phyloP scores from a whole-genome alignment of 2,329 filamentous ascomycete species.

The Pyricularia pennisetigena region DNA sequence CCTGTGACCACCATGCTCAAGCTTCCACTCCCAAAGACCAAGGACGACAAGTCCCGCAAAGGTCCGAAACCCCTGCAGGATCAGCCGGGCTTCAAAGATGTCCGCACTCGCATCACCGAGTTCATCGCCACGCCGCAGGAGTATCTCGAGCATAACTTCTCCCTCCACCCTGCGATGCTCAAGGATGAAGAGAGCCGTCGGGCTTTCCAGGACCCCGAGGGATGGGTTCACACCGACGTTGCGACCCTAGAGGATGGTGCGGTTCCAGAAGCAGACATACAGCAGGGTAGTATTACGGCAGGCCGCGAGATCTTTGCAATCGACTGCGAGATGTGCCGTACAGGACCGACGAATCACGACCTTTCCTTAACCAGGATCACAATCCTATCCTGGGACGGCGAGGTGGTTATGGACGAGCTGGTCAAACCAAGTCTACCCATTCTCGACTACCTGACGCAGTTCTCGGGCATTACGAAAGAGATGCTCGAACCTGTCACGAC shows the following conservation, averaged over 20 bases:
- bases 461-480: constrained; percentile 82
- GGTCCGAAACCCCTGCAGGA: constrained; percentile 50
- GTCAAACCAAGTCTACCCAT: constrained; percentile 88
- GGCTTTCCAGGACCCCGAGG: constrained; percentile 46
- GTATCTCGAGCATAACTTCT: constrained; percentile 73
- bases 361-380: constrained; percentile 86
- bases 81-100: constrained; percentile 58
- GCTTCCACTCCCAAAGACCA: constrained; percentile 58
- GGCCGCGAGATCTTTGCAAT: constrained; percentile 72
- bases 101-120: constrained; percentile 71
- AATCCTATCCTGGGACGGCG: constrained; percentile 76
- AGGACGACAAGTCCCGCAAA: constrained; percentile 54
- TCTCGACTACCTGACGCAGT: constrained; percentile 82
- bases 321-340: constrained; percentile 97
- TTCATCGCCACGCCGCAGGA: constrained; percentile 66
- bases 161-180: constrained; percentile 71
- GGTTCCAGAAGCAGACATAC: constrained; percentile 59
- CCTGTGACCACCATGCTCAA: constrained; percentile 78
- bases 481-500: constrained; percentile 80
- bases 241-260: constrained; percentile 54
- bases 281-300: constrained; percentile 73
- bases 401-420: constrained; percentile 74
- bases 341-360: constrained; percentile 54
- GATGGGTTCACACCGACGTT: constrained; percentile 78
- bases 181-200: constrained; percentile 43